A percentile compares a stretch with the other conserved stretches of the same genome.
Evolutionary conservation across 257 asterid species (phyloP).

Genomic region (Solanum sitiens): DNA sequence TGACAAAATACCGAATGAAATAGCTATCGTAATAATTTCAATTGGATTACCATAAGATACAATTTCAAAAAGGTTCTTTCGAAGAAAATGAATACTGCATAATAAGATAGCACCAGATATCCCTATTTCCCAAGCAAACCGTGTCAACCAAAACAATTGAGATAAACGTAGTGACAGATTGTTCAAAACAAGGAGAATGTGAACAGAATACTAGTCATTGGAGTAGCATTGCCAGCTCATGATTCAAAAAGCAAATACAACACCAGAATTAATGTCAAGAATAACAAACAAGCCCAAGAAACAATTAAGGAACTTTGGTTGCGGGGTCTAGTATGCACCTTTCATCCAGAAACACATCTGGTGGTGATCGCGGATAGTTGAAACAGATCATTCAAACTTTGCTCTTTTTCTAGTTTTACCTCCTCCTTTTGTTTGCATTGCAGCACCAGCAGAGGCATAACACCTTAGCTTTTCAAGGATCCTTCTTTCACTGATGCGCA

Average conservation of each 20-base stretch:
- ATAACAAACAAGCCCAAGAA: not conserved
- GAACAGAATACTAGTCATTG: not conserved
- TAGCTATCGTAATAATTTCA: not conserved
- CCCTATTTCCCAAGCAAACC: not conserved
- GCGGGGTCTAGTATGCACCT: not conserved
- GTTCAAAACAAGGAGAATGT: not conserved
- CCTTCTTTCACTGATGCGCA: conserved; percentile 80
- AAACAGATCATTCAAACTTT: not conserved
- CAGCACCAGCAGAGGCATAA: conserved; percentile 21
- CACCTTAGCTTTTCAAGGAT: conserved; percentile 58
- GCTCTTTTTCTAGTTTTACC: not conserved
- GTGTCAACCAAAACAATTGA: not conserved
- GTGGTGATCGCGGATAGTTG: not conserved
- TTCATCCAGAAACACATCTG: not conserved
- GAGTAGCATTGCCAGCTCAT: not conserved
- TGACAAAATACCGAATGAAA: not conserved
- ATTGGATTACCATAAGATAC: not conserved
- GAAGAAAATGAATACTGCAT: not conserved
- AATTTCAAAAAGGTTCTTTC: not conserved
- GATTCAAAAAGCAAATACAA: not conserved
- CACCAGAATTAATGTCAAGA: not conserved
- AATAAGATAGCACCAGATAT: not conserved
- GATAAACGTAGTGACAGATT: not conserved
- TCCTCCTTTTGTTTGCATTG: not conserved
- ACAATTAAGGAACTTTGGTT: not conserved